A percentile compares a stretch with the other conserved stretches of the same genome.
phyloP scores from a whole-genome alignment of 331 rosid genomes.

The Stylosanthes scabra region DNA sequence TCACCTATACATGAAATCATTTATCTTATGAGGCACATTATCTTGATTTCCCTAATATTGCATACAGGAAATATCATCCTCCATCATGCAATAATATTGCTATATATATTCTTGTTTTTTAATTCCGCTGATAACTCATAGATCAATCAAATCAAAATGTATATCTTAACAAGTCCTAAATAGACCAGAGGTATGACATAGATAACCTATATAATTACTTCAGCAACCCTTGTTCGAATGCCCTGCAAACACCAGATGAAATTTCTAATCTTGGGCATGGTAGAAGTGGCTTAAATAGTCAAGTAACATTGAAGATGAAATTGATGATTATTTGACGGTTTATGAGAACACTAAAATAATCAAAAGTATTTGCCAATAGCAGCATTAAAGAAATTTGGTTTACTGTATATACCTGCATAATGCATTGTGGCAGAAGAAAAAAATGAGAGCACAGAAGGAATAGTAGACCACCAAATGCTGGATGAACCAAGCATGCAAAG shows the following conservation, averaged over 20 bases:
- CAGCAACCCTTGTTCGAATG: not conserved
- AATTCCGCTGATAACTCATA: not conserved
- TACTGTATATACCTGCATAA: conserved; percentile 75
- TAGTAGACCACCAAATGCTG: conserved; percentile 73
- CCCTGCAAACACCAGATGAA: not conserved
- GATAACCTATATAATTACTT: not conserved
- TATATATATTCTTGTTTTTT: not conserved
- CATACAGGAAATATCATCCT: not conserved
- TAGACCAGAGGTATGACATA: not conserved
- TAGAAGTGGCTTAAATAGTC: not conserved
- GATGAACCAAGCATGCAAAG: conserved; percentile 86
- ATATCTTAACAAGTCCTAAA: not conserved
- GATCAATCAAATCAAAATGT: conserved; percentile 6
- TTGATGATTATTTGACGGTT: conserved; percentile 7
- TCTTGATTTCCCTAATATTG: not conserved
- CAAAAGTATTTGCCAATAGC: conserved; percentile 6
- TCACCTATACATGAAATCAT: not conserved
- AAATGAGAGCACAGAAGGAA: conserved; percentile 73
- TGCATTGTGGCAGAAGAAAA: conserved; percentile 82
- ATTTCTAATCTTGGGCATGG: too few species aligned
- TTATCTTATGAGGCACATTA: not conserved
- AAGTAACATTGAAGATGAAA: not conserved
- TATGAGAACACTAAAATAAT: not conserved
- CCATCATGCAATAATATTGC: not conserved
- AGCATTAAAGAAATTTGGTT: conserved; percentile 18